Evolutionary conservation across 2,329 filamentous ascomycete species (phyloP).

Genomic region (Leptodontidium sp.): DNA sequence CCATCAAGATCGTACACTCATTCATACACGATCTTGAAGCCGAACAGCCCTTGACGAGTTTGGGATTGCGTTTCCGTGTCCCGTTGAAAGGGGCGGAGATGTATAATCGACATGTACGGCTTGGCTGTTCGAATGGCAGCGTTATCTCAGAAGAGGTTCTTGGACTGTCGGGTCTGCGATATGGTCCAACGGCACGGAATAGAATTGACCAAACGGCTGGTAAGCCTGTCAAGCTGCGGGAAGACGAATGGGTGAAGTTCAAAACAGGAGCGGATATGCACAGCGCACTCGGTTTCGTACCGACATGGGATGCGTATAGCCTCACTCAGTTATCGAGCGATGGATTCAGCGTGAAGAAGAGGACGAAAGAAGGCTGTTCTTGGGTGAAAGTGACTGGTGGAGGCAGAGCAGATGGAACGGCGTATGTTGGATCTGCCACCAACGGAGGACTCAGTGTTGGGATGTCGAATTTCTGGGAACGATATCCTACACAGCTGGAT

Average conservation of each 20-base stretch:
- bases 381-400: constrained; percentile 67
- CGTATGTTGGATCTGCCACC: constrained; percentile 65
- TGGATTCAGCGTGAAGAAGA: constrained; percentile 66
- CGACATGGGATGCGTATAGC: constrained; percentile 65
- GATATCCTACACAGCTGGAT: constrained; percentile 67
- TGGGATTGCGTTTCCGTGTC: constrained; percentile 16
- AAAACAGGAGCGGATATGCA: constrained; percentile 47
- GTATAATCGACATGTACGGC: constrained; percentile 57
- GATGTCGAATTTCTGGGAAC: constrained; percentile 69
- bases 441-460: constrained; percentile 65
- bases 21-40: constrained; percentile 19
- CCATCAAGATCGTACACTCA: constrained; percentile 15
- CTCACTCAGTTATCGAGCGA: constrained; percentile 65
- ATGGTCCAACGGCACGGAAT: constrained; percentile 59
- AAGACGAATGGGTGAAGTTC: constrained; percentile 55
- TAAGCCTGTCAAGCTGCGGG: constrained; percentile 50
- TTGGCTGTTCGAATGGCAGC: constrained; percentile 63
- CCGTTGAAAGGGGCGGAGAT: constrained; percentile 3
- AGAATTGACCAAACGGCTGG: constrained; percentile 60
- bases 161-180: constrained; percentile 65
- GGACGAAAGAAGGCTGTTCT: constrained; percentile 62
- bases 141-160: constrained; percentile 65
- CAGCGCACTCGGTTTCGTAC: constrained; percentile 61
- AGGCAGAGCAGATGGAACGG: constrained; percentile 62
- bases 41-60: constrained; percentile 12